phyloP scores from a whole-genome alignment of 768 basidiomycete species.

The Pseudohyphozyma bogoriensis region DNA sequence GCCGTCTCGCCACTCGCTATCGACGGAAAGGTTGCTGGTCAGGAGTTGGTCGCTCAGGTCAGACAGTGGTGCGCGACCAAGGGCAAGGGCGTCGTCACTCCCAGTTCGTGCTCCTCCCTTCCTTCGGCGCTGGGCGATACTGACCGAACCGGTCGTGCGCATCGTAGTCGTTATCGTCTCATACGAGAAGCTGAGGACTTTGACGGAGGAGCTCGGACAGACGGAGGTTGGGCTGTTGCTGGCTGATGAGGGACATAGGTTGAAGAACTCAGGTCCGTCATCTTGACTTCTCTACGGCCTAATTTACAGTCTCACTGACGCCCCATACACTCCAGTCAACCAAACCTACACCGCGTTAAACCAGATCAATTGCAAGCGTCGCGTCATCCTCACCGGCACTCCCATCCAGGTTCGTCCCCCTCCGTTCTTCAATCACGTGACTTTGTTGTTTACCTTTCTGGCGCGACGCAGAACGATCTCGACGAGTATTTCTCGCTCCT shows the following conservation, averaged over 20 bases:
- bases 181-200: conserved; percentile 82
- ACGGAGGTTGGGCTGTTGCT: conserved; percentile 83
- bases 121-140: not conserved
- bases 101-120: conserved; percentile 39
- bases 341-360: conserved; percentile 50
- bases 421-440: conserved; percentile 86
- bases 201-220: conserved; percentile 62
- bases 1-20: conserved; percentile 72
- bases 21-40: conserved; percentile 84
- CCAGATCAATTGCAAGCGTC: conserved; percentile 63
- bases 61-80: conserved; percentile 79
- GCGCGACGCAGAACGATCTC: conserved; percentile 60
- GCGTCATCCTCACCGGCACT: conserved; percentile 89
- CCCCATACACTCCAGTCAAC: conserved; percentile 7
- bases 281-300: conserved; percentile 2
- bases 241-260: conserved; percentile 90
- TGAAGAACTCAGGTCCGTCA: conserved; percentile 80
- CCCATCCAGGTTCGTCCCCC: conserved; percentile 66
- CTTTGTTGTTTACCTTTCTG: conserved; percentile 50
- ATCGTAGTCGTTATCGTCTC: conserved; percentile 89
- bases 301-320: conserved; percentile 1
- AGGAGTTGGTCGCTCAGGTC: conserved; percentile 65
- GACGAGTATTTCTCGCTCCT: conserved; percentile 94
- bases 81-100: conserved; percentile 82
- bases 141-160: not conserved